Base-by-base conservation (phyloP, 2,329 filamentous ascomycete genomes). In the Domatiomyces globalis region DNA sequence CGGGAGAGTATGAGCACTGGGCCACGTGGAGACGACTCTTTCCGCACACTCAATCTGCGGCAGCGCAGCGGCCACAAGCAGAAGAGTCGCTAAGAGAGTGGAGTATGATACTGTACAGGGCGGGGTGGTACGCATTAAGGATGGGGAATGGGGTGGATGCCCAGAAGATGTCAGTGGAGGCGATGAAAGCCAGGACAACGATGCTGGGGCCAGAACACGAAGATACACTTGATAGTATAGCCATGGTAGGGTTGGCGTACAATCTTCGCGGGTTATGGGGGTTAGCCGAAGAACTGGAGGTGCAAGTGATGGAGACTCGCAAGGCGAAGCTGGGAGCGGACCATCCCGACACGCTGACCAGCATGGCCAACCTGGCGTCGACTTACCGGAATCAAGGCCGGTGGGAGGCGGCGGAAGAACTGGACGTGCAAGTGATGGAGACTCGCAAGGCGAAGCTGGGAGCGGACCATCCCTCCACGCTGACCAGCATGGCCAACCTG, bases 21-120 rank as follows among this genome's bases (percentile, higher is more conserved):
- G 53, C 48, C 6, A 47, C 53, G 9, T 67, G 63, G 61, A 53
- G 50, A 25, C 17, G 49, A 33, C 66, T 65, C 51, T 45, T 68
- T 18, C 64, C 64, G 42, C 65, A 68, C 55, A 61, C 59, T 22
- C 52, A 47, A 33, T 33, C 29, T 5, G 29, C 29, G 9, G 29
- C 29, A 33, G 10, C 2, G 8, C 29, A 33, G 2, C 29, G 8
- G 10, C 29, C 29, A n/a, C 29, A 33, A 33, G 29, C 4, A 33
- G n/a, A 33, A 33, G 29, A 33, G 10, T 33, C 10, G 2, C 10
- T 33, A 2, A 9, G 4, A 33, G 29, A 33, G 9, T 33, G 29
- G 29, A 9, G 4, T 9, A 33, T 7, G 9, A 33, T 33, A 33
- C 29, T 33, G 4, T 12, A 33, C 8, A 5, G 8, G 2, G 29